Base-by-base conservation (phyloP, 495 filamentous ascomycete genomes). In the Cercophora scortea region DNA sequence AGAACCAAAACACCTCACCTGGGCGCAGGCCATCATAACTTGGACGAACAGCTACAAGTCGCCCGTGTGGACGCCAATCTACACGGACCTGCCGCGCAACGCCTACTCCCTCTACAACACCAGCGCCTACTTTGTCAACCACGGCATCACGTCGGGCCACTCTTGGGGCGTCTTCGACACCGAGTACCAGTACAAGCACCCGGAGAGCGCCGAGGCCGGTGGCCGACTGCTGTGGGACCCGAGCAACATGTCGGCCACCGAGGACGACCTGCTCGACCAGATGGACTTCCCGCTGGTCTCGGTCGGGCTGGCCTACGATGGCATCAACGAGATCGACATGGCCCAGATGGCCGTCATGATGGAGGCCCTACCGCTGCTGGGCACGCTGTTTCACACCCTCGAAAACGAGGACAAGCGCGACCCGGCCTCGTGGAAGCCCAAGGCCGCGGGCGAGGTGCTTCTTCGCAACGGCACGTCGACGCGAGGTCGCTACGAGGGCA, bases 221-320 rank as follows among this genome's bases (percentile, higher is more conserved):
- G 75, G 75, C 13, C 58, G 49, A 9, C 64, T 75, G 17, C 72
- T 68, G 64, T 78, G 69, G 71, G 64, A 76, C 25, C 42, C 52
- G 0, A 56, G 54, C 19, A 45, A 68, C 35, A 5, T 59, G 0
- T 44, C 19, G 7, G 40, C 50, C 3, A 42, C 42, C 19, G 16
- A 42, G 0, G 33, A 49, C 8, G 39, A 65, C 17, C 44, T 71
- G 0, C 50, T 67, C 0, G 49, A 55, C 10, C 63, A 67, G 32
- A 72, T 76, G 68, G 73, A 76, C 51, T 71, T 70, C 53, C 74
- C 74, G 0, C 63, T 76, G 1, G 71, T 71, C 0, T 67, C 63
- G 2, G 54, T 77, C 1, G 71, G 68, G 1, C 53, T 74, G 42
- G 59, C 59, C 9, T 72, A 66, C 49, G 71, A 77, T 53, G 59